Conservation (phyloP, 345 rosid genomes). For the Arabidopsis suecica region DNA sequence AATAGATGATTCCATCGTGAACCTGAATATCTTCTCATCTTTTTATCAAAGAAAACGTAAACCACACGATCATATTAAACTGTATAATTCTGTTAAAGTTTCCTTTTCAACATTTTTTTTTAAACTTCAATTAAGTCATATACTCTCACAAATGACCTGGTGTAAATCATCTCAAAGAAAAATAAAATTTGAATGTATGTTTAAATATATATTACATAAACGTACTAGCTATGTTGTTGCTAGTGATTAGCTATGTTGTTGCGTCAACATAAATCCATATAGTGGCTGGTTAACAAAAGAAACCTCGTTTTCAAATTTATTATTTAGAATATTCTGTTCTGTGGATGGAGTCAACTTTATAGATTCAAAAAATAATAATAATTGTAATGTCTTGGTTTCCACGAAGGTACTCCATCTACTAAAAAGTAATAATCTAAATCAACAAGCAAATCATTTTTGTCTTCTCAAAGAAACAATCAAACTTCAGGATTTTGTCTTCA, state of each 20-base stretch:
- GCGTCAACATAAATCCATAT: too few species aligned
- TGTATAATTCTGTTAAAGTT: too few species aligned
- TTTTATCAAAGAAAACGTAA: neutral
- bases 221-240: too few species aligned
- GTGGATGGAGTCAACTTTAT: neutral
- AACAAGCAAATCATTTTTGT: neutral
- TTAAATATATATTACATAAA: too few species aligned
- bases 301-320: neutral
- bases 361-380: neutral
- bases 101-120: neutral
- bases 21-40: neutral
- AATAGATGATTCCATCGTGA: neutral
- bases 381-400: neutral
- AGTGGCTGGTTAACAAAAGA: too few species aligned
- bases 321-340: neutral
- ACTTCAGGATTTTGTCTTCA: neutral
- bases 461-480: neutral
- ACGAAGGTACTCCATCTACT: conserved; percentile 2
- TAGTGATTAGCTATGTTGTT: too few species aligned
- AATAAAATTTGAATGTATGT: too few species aligned
- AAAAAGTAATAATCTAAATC: too few species aligned
- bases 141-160: too few species aligned
- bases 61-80: neutral
- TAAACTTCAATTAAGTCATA: too few species aligned
- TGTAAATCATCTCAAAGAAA: too few species aligned